Percentiles rank a stretch among this genome's conserved stretches.
Evolutionary conservation across 1,284 basidiomycete species (phyloP).

Genomic region (Cryptococcus sp.): DNA sequence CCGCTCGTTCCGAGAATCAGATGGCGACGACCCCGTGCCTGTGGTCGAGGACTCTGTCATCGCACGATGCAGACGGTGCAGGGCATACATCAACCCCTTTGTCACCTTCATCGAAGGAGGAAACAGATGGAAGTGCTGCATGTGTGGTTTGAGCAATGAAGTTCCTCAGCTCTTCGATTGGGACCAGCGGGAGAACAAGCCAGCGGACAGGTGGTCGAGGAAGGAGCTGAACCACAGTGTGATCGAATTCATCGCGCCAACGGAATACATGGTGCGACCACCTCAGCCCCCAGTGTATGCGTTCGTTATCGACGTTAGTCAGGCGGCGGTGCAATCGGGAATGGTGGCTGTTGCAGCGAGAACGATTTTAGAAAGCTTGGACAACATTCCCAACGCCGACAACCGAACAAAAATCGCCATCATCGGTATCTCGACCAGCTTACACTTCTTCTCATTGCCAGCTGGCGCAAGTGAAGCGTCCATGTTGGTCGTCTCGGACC

Average conservation of each 20-base stretch:
- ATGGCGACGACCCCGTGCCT: constrained; percentile 68
- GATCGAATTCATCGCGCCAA: constrained; percentile 96
- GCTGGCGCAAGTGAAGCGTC: constrained; percentile 79
- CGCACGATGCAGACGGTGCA: constrained; percentile 93
- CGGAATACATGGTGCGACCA: constrained; percentile 97
- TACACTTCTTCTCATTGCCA: constrained; percentile 94
- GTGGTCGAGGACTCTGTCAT: constrained; percentile 93
- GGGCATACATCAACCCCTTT: constrained; percentile 98
- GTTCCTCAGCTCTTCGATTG: constrained; percentile 99
- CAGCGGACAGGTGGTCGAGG: constrained; percentile 91
- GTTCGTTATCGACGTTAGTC: constrained; percentile 96
- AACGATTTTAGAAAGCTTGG: constrained; percentile 91
- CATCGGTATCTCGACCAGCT: constrained; percentile 85
- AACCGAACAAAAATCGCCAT: constrained; percentile 89
- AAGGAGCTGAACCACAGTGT: constrained; percentile 90
- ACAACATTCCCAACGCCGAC: constrained; percentile 93
- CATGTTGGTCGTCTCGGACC: constrained; percentile 96
- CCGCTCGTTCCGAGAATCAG: constrained; percentile 65
- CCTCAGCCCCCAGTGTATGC: constrained; percentile 97
- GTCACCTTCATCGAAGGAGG: constrained; percentile 98
- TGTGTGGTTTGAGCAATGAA: constrained; percentile 98
- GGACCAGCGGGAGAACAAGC: constrained; percentile 91
- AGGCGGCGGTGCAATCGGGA: constrained; percentile 85
- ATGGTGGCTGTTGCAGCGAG: constrained; percentile 98
- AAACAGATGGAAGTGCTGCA: constrained; percentile 98